These are phyloP conservation scores for Lodderomyces theae DNA, from an alignment of 1,139 yeast genomes.

Conservation along the genomic window DNA sequence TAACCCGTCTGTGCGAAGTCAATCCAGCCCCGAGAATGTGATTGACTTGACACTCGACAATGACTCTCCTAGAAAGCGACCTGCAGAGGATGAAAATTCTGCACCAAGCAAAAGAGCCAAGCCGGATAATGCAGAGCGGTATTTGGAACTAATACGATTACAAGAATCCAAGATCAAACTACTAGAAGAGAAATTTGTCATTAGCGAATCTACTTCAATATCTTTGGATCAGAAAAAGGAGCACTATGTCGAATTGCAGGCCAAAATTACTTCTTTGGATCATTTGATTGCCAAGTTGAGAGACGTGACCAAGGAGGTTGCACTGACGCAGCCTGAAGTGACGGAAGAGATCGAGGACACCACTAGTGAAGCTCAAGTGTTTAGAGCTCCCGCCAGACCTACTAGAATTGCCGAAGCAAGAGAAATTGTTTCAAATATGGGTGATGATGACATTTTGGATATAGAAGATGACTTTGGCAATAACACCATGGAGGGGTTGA, in stretches of 20 bases:
- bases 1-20: neutral
- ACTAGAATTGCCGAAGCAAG: slow-evolving; percentile 11
- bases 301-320: neutral
- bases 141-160: slow-evolving; percentile 11
- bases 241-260: slow-evolving; percentile 23
- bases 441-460: slow-evolving; percentile 15
- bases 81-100: neutral
- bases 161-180: slow-evolving; percentile 27
- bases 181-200: slow-evolving; percentile 25
- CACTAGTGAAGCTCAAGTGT: slow-evolving; percentile 4
- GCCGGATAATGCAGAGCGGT: neutral
- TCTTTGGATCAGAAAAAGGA: slow-evolving; percentile 33
- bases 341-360: slow-evolving; percentile 4
- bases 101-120: neutral
- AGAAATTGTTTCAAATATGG: slow-evolving; percentile 14
- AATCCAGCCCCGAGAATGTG: slow-evolving; percentile 1
- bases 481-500: slow-evolving; percentile 36
- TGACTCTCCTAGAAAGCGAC: slow-evolving; percentile 7
- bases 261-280: slow-evolving; percentile 18
- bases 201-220: slow-evolving; percentile 35
- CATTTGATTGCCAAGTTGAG: slow-evolving; percentile 3
- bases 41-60: slow-evolving; percentile 9
- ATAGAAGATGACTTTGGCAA: slow-evolving; percentile 44
- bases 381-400: slow-evolving; percentile 9
- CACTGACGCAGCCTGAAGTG: slow-evolving; percentile 1